Conservation (phyloP, 78 protist genomes). For the Dictyostelium capitatum region DNA sequence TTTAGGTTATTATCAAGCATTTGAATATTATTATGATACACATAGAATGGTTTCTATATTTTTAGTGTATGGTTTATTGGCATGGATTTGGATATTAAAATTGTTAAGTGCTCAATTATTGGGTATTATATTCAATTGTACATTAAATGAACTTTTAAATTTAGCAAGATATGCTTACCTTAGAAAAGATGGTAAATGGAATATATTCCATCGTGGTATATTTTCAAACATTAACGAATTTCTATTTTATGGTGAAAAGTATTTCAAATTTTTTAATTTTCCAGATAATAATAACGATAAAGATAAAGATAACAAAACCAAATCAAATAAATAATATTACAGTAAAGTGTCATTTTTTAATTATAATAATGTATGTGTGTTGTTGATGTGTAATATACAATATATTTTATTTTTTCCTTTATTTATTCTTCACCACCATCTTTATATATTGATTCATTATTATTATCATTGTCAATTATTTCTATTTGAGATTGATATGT, state of each 20-base stretch:
- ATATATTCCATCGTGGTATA: conserved; percentile 68
- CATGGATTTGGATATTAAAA: conserved; percentile 35
- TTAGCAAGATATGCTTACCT: conserved; percentile 48
- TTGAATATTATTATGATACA: conserved; percentile 54
- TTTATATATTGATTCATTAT: not conserved
- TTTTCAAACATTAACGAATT: conserved; percentile 37
- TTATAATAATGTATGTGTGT: not conserved
- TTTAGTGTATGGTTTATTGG: conserved; percentile 49
- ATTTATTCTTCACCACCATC: no score
- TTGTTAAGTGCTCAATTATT: conserved; percentile 48
- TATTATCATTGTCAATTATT: not conserved
- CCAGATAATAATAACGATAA: not conserved
- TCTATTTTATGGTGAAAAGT: conserved; percentile 47
- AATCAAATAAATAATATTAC: not conserved
- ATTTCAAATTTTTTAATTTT: conserved; percentile 33
- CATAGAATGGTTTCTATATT: conserved; percentile 68
- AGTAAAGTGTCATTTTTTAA: not conserved
- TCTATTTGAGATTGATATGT: not conserved
- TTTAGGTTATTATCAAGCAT: not conserved
- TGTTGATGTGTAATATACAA: not conserved
- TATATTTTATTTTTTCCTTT: not conserved
- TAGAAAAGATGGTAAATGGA: conserved; percentile 64
- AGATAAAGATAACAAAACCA: not conserved
- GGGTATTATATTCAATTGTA: conserved; percentile 54
- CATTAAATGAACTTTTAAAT: conserved; percentile 56